Percentiles rank a stretch among this genome's conserved stretches.
Conservation (phyloP, 164 flowering plant genomes). For the Magnolia officinalis region DNA sequence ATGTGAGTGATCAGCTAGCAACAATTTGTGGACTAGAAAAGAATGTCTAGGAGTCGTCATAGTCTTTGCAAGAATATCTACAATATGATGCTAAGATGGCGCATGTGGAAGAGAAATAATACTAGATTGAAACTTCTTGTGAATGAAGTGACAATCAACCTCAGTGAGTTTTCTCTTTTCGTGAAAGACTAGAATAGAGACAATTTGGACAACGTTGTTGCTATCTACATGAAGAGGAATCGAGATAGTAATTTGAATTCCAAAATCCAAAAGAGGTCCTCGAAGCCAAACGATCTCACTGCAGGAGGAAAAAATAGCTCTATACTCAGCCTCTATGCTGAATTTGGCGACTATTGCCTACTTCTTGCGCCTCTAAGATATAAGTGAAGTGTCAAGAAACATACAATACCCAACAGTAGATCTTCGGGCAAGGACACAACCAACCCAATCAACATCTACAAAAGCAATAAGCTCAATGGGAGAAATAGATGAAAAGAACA, state of each 20-base stretch:
- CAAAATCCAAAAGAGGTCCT: neutral
- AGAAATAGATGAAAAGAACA: neutral
- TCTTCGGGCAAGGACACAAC: neutral
- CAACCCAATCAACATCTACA: no score
- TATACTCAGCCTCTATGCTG: neutral
- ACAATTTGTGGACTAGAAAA: no score
- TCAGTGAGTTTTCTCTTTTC: no score
- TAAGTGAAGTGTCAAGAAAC: neutral
- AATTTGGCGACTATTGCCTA: neutral
- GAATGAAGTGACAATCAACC: no score
- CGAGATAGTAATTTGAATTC: neutral
- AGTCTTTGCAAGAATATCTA: no score
- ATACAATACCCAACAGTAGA: no score
- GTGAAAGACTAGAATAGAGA: neutral
- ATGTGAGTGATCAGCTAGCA: no score
- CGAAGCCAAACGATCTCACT: neutral
- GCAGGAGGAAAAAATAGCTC: neutral
- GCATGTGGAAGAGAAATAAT: no score
- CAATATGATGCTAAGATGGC: no score
- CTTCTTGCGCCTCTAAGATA: neutral
- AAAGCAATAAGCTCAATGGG: neutral
- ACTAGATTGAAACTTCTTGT: no score
- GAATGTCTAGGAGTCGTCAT: no score
- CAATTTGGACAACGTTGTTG: neutral
- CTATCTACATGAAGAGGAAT: neutral